These are phyloP conservation scores for Verticillium nonalfalfae DNA, from an alignment of 2,329 filamentous ascomycete species.

Conservation along the genomic window DNA sequence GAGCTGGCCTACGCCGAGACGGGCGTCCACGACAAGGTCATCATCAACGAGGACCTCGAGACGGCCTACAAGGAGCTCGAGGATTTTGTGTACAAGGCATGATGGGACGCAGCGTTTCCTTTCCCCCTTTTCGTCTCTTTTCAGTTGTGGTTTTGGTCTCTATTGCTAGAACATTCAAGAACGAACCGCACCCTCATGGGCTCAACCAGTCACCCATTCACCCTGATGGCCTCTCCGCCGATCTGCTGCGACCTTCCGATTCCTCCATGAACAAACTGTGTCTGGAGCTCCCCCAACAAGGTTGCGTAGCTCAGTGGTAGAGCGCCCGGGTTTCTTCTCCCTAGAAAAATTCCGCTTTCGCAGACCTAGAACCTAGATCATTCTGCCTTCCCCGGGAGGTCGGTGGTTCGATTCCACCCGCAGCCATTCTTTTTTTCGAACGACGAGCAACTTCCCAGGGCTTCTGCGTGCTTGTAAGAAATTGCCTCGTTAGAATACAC, in stretches of 20 bases:
- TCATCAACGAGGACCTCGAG: slow-evolving; percentile 37
- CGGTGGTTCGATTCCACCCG: neutral
- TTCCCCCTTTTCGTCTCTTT: too few relatives aligned
- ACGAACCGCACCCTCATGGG: too few relatives aligned
- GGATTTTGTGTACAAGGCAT: slow-evolving; percentile 34
- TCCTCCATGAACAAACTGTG: neutral
- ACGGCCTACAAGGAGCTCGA: slow-evolving; percentile 47
- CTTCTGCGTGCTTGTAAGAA: too few relatives aligned
- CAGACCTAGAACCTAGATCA: neutral
- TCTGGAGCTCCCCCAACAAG: neutral
- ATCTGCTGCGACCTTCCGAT: neutral
- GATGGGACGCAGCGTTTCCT: neutral
- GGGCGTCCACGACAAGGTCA: slow-evolving; percentile 39
- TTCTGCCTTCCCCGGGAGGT: neutral
- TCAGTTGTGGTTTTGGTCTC: too few relatives aligned
- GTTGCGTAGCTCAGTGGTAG: neutral
- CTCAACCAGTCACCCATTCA: too few relatives aligned
- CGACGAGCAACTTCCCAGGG: too few relatives aligned
- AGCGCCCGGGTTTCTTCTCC: neutral
- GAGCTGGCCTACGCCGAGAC: slow-evolving; percentile 70
- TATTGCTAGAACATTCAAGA: too few relatives aligned
- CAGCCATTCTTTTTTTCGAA: neutral
- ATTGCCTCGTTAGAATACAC: too few relatives aligned
- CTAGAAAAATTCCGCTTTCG: neutral
- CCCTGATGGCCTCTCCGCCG: too few relatives aligned